Conservation (phyloP, 2,329 filamentous ascomycete genomes). For the Pseudomassariella vexata region DNA sequence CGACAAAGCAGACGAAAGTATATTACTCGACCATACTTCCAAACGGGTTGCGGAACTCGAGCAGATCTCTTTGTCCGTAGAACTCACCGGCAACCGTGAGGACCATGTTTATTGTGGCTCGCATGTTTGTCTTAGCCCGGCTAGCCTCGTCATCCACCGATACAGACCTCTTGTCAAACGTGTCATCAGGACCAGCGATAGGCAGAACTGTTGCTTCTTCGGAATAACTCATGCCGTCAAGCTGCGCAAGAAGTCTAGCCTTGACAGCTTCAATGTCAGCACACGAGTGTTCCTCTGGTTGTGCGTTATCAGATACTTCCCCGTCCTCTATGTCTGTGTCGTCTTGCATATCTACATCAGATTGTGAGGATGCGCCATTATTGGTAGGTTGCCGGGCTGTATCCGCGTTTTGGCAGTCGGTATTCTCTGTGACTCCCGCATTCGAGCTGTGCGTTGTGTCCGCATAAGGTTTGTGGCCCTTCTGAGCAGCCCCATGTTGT, state of each 20-base stretch:
- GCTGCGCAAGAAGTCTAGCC: slow-evolving; percentile 38
- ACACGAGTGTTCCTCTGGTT: slow-evolving; percentile 16
- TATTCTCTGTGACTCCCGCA: background rate
- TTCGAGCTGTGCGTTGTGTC: background rate
- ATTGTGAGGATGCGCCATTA: slow-evolving; percentile 9
- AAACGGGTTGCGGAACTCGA: slow-evolving; percentile 66
- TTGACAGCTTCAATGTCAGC: slow-evolving; percentile 43
- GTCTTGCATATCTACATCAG: slow-evolving; percentile 25
- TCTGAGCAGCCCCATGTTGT: too few species aligned
- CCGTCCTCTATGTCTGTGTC: slow-evolving; percentile 28
- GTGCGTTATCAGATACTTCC: slow-evolving; percentile 27
- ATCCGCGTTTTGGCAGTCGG: background rate
- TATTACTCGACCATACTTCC: slow-evolving; percentile 31
- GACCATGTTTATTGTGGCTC: slow-evolving; percentile 86
- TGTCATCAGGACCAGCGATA: slow-evolving; percentile 6
- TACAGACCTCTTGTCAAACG: slow-evolving; percentile 9
- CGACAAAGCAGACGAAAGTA: too few species aligned
- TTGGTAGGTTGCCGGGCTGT: slow-evolving; percentile 14
- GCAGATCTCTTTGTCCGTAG: slow-evolving; percentile 82
- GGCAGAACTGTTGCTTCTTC: slow-evolving; percentile 9
- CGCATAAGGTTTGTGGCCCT: too few species aligned
- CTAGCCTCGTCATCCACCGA: slow-evolving; percentile 19
- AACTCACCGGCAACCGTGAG: slow-evolving; percentile 81
- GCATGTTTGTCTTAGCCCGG: slow-evolving; percentile 43
- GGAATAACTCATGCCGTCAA: slow-evolving; percentile 24